These are phyloP conservation scores for Spizellomyces punctatus DNA, from an alignment of 192 early-diverging fungal species.

Conservation along the genomic window DNA sequence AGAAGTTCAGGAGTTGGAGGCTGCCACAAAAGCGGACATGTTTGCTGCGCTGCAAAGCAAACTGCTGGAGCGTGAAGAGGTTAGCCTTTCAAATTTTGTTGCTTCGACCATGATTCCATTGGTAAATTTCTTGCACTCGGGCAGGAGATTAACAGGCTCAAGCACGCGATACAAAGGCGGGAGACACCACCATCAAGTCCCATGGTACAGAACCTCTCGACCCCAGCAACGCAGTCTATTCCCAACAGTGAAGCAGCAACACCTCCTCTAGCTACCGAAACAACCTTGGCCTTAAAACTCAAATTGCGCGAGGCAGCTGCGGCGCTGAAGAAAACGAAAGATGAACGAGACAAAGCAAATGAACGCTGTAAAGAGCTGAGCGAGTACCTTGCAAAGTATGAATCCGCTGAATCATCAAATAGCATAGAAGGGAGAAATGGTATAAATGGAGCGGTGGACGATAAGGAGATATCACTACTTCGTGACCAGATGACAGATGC, in stretches of 20 bases:
- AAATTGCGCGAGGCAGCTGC: conserved; percentile 25
- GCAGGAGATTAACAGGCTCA: conserved; percentile 41
- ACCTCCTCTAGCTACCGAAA: no score
- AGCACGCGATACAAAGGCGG: conserved; percentile 6
- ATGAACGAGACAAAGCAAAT: conserved; percentile 10
- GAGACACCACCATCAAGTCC: no score
- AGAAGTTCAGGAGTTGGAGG: conserved; percentile 33
- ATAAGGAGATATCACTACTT: background rate
- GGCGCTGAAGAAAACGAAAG: no score
- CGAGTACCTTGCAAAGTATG: background rate
- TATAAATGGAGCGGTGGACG: background rate
- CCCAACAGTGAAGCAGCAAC: no score
- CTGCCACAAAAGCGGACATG: conserved; percentile 40
- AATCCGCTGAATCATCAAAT: background rate
- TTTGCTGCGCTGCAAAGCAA: conserved; percentile 29
- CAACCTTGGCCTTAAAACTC: conserved; percentile 16
- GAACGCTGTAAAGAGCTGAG: conserved; percentile 30
- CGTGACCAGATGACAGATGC: background rate
- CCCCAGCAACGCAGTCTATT: no score
- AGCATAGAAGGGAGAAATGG: background rate
- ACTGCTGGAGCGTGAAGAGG: conserved; percentile 39
- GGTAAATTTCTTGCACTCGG: background rate
- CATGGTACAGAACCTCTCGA: no score
- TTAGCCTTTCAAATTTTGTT: background rate
- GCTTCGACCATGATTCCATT: no score